phyloP scores from a whole-genome alignment of 2,329 filamentous ascomycete species.

The Teratosphaeria epicoccoides region DNA sequence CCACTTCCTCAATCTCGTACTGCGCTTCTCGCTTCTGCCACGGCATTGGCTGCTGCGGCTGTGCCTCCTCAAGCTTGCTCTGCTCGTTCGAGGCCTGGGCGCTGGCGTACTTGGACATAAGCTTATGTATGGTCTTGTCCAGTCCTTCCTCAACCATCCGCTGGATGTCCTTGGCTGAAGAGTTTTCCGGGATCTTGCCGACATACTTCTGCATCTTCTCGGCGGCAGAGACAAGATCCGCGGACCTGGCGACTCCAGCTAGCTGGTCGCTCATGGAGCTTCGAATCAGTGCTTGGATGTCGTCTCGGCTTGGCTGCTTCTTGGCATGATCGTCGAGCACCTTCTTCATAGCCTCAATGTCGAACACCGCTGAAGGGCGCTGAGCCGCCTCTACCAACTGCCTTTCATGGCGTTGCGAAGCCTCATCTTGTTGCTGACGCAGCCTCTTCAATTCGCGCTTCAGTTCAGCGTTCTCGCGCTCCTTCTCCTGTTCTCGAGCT shows the following conservation, averaged over 20 bases:
- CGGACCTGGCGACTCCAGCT: background rate
- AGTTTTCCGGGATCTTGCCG: background rate
- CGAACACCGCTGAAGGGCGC: background rate
- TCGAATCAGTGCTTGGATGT: background rate
- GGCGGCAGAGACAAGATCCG: background rate
- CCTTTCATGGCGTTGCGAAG: background rate
- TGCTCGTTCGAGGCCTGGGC: background rate
- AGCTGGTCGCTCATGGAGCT: background rate
- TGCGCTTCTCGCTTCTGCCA: background rate
- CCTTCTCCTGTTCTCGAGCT: background rate
- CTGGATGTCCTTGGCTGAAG: background rate
- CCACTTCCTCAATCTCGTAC: background rate
- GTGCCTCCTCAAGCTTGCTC: background rate
- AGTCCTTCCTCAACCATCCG: background rate
- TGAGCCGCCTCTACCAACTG: background rate
- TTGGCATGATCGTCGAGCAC: background rate
- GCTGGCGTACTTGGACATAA: background rate
- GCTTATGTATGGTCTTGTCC: background rate
- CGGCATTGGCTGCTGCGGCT: background rate
- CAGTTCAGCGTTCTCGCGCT: background rate
- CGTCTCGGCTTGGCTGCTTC: background rate
- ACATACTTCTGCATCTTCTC: background rate
- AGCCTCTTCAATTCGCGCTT: background rate
- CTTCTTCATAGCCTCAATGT: background rate
- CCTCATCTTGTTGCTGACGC: background rate